Evolutionary conservation across 176 grass and related monocot genomes (phyloP), one percentile per base, ranked within the genome.

Genomic region (Avena atlantica): DNA sequence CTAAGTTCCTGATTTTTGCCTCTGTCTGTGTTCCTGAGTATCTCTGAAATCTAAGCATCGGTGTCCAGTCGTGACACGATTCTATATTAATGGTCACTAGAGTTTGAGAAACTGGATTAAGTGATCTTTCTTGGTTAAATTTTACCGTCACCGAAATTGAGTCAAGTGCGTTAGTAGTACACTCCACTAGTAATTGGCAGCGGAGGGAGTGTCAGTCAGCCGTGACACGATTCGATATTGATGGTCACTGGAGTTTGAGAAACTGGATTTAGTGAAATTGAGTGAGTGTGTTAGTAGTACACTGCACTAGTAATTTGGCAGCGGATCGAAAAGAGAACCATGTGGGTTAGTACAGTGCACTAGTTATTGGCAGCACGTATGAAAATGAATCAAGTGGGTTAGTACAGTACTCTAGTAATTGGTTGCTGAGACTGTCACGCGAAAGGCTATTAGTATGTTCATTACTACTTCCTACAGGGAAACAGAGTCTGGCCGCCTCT

Each of bases 11-110:
- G 53, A 56, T 56, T 37, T 19, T 16, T 7, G 7, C 29, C 29
- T 68, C 8, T 68, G 16, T 48, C 8, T 27, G 15, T 24, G 65
- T 9, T 31, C 23, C 70, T 57, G n/a, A 59, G 4, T 40, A 16
- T 80, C 40, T 50, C 60, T 79, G 67, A 71, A 82, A 57, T 57
- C 12, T 15, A 10, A 12, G 67, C 17, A 70, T 88, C 36, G 49
- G 74, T 42, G 65, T 42, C 40, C 40, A 42, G 40, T 31, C n/a
- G 2, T 75, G 7, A 0, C 52, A 5, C 23, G 12, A 52, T 74
- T 6, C 1, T 2, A 0, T 84, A 4, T 5, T 40, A 1, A 3
- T 84, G 17, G 16, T 27, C 21, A 8, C 6, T 17, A 5, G 17
- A 36, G 6, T 59, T 17, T 37, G 25, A 13, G 19, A 71, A n/a